Conservation (phyloP, 2,329 filamentous ascomycete genomes). For the Cryoendolithus antarcticus region DNA sequence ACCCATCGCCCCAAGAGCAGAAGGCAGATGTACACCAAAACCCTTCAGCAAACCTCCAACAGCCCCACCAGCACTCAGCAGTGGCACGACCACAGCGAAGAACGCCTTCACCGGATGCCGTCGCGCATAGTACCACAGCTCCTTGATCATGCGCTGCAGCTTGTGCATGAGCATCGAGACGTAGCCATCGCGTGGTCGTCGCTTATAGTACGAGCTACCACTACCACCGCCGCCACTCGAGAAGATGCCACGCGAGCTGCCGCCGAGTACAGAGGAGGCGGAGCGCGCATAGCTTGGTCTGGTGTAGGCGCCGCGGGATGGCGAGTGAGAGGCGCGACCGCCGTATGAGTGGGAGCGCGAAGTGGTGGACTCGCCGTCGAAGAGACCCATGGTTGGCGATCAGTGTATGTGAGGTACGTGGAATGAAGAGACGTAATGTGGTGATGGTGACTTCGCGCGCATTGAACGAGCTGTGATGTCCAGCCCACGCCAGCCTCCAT, state of each 20-base stretch:
- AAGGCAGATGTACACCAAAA: slow-evolving; percentile 67
- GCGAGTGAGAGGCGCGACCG: slow-evolving; percentile 13
- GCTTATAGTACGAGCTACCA: slow-evolving; percentile 58
- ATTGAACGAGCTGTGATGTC: too few species aligned
- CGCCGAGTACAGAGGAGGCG: slow-evolving; percentile 13
- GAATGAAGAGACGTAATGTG: too few species aligned
- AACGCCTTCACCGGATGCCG: slow-evolving; percentile 80
- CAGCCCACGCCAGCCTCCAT: too few species aligned
- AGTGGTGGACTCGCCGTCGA: slow-evolving; percentile 15
- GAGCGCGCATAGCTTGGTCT: slow-evolving; percentile 11
- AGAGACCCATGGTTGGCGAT: slow-evolving; percentile 17
- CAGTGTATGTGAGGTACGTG: too few species aligned
- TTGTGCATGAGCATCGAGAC: slow-evolving; percentile 60
- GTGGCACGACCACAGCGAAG: slow-evolving; percentile 75
- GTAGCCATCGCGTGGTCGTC: slow-evolving; percentile 67
- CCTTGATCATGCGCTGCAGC: slow-evolving; percentile 65
- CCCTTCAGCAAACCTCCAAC: slow-evolving; percentile 63
- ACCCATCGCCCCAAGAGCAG: slow-evolving; percentile 27
- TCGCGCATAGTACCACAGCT: slow-evolving; percentile 71
- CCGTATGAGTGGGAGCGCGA: slow-evolving; percentile 13
- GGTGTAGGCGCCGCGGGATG: slow-evolving; percentile 14
- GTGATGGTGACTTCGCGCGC: too few species aligned
- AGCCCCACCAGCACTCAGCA: slow-evolving; percentile 66
- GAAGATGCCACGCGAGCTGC: slow-evolving; percentile 17
- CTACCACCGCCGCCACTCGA: slow-evolving; percentile 23